phyloP scores from a whole-genome alignment of 192 early-diverging fungal genomes.

The Backusella parvicylindrica region DNA sequence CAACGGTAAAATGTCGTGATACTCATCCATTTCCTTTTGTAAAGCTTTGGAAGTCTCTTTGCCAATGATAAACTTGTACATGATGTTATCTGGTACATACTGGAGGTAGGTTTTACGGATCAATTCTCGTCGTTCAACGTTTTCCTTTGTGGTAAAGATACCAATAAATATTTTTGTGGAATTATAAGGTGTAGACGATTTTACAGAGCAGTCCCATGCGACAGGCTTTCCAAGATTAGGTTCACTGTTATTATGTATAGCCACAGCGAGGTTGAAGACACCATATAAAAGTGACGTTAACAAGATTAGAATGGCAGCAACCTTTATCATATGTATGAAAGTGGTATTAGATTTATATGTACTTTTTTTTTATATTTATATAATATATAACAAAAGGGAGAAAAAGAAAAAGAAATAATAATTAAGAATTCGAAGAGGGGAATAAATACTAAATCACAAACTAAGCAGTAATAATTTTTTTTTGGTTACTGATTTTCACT shows the following conservation, averaged over 20 bases:
- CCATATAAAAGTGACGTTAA: neutral
- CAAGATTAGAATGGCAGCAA: neutral
- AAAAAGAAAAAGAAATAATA: neutral
- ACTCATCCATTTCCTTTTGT: conserved; percentile 20
- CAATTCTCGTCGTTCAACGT: conserved; percentile 19
- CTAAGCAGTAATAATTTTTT: neutral
- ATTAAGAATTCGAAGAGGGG: neutral
- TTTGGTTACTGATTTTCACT: neutral
- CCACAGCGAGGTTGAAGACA: neutral
- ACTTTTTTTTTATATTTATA: neutral
- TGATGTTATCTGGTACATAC: conserved; percentile 23
- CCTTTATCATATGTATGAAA: neutral
- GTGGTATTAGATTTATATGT: neutral
- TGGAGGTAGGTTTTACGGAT: conserved; percentile 26
- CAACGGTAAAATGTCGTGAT: conserved; percentile 31
- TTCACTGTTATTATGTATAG: neutral
- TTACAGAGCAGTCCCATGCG: conserved; percentile 15
- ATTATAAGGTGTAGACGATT: neutral
- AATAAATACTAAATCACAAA: neutral
- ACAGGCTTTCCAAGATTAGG: conserved; percentile 30
- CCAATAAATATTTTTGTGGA: conserved; percentile 29
- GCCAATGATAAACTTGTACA: conserved; percentile 33
- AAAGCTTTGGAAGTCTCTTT: neutral
- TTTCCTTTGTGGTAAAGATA: conserved; percentile 27
- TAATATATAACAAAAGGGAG: neutral